These are phyloP conservation scores for Verticillium klebahnii DNA, from an alignment of 2,329 filamentous ascomycete genomes.

Conservation along the genomic window DNA sequence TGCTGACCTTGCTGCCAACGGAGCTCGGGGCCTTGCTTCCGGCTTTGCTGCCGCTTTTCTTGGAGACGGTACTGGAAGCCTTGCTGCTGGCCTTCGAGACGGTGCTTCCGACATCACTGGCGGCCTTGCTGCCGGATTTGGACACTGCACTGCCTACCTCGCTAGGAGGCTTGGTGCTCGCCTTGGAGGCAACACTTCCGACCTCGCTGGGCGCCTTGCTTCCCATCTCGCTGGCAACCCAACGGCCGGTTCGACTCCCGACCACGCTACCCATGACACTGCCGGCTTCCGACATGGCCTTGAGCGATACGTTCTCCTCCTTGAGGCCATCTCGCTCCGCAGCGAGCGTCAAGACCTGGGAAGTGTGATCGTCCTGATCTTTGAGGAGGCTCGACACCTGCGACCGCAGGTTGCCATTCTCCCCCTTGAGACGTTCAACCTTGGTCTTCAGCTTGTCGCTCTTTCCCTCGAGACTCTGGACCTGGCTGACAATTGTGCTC, in stretches of 20 bases:
- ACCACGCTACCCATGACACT: constrained; percentile 2
- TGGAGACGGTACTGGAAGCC: neutral
- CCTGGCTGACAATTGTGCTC: constrained; percentile 1
- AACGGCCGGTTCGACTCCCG: neutral
- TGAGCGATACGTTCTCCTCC: constrained; percentile 11
- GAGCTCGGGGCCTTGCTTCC: neutral
- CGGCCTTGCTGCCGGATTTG: neutral
- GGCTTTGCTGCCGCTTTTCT: neutral
- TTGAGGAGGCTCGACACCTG: constrained; percentile 8
- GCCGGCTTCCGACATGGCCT: constrained; percentile 1
- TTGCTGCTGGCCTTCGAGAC: neutral
- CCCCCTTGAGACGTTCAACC: constrained; percentile 8
- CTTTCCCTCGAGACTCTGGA: constrained; percentile 5
- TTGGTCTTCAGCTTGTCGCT: constrained; percentile 10
- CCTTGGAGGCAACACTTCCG: neutral
- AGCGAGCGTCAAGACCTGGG: constrained; percentile 8
- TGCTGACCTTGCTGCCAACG: neutral
- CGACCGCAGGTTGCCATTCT: constrained; percentile 8
- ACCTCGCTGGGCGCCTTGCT: neutral
- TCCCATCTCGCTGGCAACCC: neutral
- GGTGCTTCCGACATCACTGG: neutral
- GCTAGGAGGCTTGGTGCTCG: neutral
- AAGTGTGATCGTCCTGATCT: constrained; percentile 11
- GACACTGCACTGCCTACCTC: neutral
- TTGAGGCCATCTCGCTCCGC: constrained; percentile 10